phyloP scores from a whole-genome alignment of 169 alveolate genomes.

The Fabrea salina region DNA sequence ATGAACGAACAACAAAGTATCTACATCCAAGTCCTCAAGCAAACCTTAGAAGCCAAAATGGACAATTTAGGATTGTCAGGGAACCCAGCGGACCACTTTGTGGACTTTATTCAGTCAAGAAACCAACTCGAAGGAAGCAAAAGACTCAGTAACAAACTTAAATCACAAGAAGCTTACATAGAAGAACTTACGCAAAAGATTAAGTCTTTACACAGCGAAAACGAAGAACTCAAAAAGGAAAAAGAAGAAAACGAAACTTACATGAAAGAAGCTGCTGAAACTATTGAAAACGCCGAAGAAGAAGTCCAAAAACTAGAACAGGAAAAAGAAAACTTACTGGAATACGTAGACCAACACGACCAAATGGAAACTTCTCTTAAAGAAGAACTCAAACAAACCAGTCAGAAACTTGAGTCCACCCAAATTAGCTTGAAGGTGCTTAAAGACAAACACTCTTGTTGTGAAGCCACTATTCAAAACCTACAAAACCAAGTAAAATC shows the following conservation, averaged over 20 bases:
- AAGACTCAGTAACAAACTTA: slow-evolving; percentile 38
- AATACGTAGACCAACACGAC: slow-evolving; percentile 41
- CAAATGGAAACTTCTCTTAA: no score
- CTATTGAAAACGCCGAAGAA: slow-evolving; percentile 27
- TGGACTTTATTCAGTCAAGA: slow-evolving; percentile 40
- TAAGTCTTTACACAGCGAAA: slow-evolving; percentile 27
- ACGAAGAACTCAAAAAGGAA: slow-evolving; percentile 33
- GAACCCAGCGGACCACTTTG: slow-evolving; percentile 33
- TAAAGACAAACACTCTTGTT: no score
- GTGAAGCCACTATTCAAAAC: no score
- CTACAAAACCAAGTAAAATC: background rate
- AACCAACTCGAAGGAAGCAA: slow-evolving; percentile 43
- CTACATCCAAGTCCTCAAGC: slow-evolving; percentile 51
- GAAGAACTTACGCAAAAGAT: background rate
- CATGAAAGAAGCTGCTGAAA: slow-evolving; percentile 34
- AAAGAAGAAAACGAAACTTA: slow-evolving; percentile 36
- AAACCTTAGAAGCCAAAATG: slow-evolving; percentile 54
- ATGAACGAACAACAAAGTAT: slow-evolving; percentile 53
- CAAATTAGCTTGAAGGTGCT: no score
- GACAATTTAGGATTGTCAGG: slow-evolving; percentile 45
- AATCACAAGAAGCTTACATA: slow-evolving; percentile 19
- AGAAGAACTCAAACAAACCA: background rate
- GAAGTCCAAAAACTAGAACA: slow-evolving; percentile 41
- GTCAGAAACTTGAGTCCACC: slow-evolving; percentile 1
- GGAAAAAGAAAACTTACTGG: slow-evolving; percentile 47